These are phyloP conservation scores for Boletus vermiculosoides DNA, from an alignment of 768 basidiomycete species.

Conservation along the genomic window DNA sequence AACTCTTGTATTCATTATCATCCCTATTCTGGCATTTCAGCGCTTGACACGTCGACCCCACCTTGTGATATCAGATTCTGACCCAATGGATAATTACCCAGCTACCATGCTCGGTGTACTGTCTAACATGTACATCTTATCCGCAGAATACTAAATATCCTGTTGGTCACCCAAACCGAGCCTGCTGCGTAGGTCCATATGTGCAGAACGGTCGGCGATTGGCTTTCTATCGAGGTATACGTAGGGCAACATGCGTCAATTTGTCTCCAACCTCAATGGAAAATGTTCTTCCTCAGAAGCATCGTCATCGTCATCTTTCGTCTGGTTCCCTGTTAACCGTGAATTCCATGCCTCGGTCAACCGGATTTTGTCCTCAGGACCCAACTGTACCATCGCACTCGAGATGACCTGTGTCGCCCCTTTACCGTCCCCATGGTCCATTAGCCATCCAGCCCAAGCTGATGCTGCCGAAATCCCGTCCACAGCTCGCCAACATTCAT, in stretches of 20 bases:
- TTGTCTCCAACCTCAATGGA: slow-evolving; percentile 14
- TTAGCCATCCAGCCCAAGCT: slow-evolving; percentile 50
- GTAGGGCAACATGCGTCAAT: neutral
- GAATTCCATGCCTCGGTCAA: slow-evolving; percentile 39
- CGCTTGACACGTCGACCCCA: neutral
- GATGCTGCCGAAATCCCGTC: slow-evolving; percentile 40
- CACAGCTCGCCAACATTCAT: slow-evolving; percentile 43
- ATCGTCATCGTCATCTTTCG: slow-evolving; percentile 10
- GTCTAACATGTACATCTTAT: neutral
- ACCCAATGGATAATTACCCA: neutral
- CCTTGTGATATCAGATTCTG: neutral
- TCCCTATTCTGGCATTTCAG: slow-evolving; percentile 13
- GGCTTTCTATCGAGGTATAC: neutral
- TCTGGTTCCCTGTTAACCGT: slow-evolving; percentile 13
- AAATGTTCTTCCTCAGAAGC: slow-evolving; percentile 15
- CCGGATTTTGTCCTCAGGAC: slow-evolving; percentile 28
- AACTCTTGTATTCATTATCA: slow-evolving; percentile 19
- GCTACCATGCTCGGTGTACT: neutral
- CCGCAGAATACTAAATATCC: neutral
- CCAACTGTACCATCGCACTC: slow-evolving; percentile 30
- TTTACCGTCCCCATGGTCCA: slow-evolving; percentile 39
- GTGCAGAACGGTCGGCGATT: neutral
- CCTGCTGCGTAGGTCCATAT: neutral
- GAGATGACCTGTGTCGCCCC: slow-evolving; percentile 41
- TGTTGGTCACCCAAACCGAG: neutral